A percentile compares a stretch with the other conserved stretches of the same genome.
Conservation (phyloP, 1,139 yeast genomes). For the Yarrowia galli region DNA sequence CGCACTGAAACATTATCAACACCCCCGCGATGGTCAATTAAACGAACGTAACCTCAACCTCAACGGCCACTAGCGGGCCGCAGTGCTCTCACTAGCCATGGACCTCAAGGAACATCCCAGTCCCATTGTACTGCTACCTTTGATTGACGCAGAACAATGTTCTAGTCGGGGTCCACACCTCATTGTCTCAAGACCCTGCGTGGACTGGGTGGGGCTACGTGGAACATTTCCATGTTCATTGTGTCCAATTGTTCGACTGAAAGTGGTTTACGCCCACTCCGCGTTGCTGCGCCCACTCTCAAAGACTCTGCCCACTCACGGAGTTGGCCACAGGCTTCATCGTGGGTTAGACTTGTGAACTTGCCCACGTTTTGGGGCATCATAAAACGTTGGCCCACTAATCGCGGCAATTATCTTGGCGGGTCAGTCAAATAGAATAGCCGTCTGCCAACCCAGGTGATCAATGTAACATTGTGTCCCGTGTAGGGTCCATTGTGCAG, state of each 20-base stretch:
- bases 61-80: slow-evolving; percentile 28
- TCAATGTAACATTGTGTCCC: not conserved
- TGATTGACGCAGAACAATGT: not conserved
- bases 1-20: no score
- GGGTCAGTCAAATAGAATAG: not conserved
- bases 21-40: not conserved
- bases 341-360: not conserved
- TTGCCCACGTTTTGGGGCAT: not conserved
- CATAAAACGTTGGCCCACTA: not conserved
- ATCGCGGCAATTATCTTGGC: not conserved
- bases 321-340: not conserved
- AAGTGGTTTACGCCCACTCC: not conserved
- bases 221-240: not conserved
- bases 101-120: not conserved
- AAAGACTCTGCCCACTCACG: not conserved
- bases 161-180: not conserved
- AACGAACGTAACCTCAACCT: not conserved
- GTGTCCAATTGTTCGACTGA: not conserved
- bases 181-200: slow-evolving; percentile 18
- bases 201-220: not conserved
- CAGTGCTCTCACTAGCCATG: not conserved
- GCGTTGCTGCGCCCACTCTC: not conserved
- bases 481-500: not conserved
- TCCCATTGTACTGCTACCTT: slow-evolving; percentile 4
- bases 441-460: no score